Conservation (phyloP, 2,329 filamentous ascomycete genomes). For the Pseudofabraea citricarpa region DNA sequence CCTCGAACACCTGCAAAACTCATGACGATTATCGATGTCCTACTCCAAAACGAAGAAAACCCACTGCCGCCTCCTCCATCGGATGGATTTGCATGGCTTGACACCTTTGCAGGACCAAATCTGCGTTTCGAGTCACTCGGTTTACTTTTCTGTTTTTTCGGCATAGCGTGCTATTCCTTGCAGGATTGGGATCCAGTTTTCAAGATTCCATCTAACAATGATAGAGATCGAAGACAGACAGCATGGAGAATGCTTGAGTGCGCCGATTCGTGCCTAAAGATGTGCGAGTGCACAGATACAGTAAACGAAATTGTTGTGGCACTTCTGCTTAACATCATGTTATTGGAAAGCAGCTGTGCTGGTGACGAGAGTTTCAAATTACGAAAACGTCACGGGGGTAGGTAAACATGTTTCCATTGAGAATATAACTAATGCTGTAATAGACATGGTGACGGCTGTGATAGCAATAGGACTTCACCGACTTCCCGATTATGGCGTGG, state of each 20-base stretch:
- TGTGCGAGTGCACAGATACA: slow-evolving; percentile 14
- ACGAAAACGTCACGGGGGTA: slow-evolving; percentile 16
- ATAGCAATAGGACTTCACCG: slow-evolving; percentile 23
- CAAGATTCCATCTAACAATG: slow-evolving; percentile 14
- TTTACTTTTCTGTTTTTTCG: slow-evolving; percentile 23
- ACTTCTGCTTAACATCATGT: slow-evolving; percentile 12
- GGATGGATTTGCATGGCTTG: slow-evolving; percentile 22
- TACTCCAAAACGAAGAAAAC: slow-evolving; percentile 22
- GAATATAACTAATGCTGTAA: not conserved
- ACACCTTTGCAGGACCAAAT: slow-evolving; percentile 23
- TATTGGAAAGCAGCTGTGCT: slow-evolving; percentile 18
- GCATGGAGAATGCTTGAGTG: slow-evolving; percentile 27
- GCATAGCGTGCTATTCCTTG: slow-evolving; percentile 17
- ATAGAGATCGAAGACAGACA: slow-evolving; percentile 20
- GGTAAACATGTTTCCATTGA: not conserved
- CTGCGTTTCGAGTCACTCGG: slow-evolving; percentile 25
- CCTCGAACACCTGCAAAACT: slow-evolving; percentile 15
- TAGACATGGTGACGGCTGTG: slow-evolving; percentile 17
- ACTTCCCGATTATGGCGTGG: slow-evolving; percentile 16
- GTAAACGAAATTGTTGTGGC: slow-evolving; percentile 16
- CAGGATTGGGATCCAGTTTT: slow-evolving; percentile 24
- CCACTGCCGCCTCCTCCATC: slow-evolving; percentile 18
- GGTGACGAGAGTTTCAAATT: slow-evolving; percentile 23
- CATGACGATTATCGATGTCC: slow-evolving; percentile 13
- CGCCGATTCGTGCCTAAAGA: slow-evolving; percentile 19